These are phyloP conservation scores for Pyrenophora seminiperda DNA, from an alignment of 2,329 filamentous ascomycete species.

Conservation along the genomic window DNA sequence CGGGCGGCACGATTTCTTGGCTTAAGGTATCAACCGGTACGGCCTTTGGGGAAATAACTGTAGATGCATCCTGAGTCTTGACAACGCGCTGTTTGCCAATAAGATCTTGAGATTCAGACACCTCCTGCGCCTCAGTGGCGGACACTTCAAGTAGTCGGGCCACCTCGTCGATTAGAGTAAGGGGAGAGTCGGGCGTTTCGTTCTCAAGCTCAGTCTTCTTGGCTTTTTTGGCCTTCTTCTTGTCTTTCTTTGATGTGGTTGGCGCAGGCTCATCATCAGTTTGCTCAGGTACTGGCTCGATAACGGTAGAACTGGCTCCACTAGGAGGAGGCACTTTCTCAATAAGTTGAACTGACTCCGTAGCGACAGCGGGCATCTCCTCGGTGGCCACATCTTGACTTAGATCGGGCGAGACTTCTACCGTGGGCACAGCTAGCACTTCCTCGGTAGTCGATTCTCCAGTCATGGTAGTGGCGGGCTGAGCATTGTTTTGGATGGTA, in stretches of 20 bases:
- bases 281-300: background rate
- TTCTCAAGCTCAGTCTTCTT: slow-evolving; percentile 21
- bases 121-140: background rate
- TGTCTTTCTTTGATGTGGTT: slow-evolving; percentile 30
- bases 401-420: background rate
- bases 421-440: background rate
- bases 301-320: background rate
- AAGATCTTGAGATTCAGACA: background rate
- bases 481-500: background rate
- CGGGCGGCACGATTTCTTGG: slow-evolving; percentile 1
- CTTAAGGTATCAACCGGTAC: slow-evolving; percentile 2
- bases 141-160: background rate
- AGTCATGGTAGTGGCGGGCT: background rate
- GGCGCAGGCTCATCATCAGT: slow-evolving; percentile 2
- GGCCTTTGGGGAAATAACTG: slow-evolving; percentile 3
- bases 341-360: background rate
- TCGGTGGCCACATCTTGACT: background rate
- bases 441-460: slow-evolving; percentile 3
- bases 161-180: slow-evolving; percentile 11
- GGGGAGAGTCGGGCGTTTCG: slow-evolving; percentile 4
- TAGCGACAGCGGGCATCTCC: background rate
- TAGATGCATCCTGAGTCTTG: background rate
- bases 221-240: slow-evolving; percentile 32
- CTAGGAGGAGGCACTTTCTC: background rate
- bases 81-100: slow-evolving; percentile 2